A percentile compares a stretch with the other conserved stretches of the same genome.
These are phyloP conservation scores for Mycena kentingensis DNA, from an alignment of 768 basidiomycete genomes.

Conservation along the genomic window DNA sequence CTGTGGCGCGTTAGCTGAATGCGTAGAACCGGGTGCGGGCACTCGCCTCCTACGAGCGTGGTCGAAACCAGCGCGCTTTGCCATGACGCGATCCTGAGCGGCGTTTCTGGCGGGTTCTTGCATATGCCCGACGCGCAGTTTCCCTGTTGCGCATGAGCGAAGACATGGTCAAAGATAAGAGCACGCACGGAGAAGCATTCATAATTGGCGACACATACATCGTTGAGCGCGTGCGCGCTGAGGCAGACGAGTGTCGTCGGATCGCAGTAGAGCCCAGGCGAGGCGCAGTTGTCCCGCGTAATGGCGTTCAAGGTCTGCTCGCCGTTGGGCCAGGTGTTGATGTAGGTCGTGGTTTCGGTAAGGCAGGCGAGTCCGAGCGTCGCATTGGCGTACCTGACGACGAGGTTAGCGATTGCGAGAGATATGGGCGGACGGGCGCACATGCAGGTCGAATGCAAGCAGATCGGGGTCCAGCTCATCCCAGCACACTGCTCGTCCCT, in stretches of 20 bases:
- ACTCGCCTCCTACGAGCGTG: constrained; percentile 43
- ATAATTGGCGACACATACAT: constrained; percentile 49
- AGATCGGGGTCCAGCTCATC: constrained; percentile 49
- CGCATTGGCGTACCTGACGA: constrained; percentile 55
- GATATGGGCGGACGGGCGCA: constrained; percentile 34
- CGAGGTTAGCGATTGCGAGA: not conserved
- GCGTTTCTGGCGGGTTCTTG: constrained; percentile 38
- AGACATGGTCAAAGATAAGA: not conserved
- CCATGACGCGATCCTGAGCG: constrained; percentile 43
- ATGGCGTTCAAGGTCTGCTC: constrained; percentile 50
- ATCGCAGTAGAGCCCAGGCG: constrained; percentile 58
- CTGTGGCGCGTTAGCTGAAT: constrained; percentile 24
- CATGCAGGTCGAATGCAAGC: constrained; percentile 61
- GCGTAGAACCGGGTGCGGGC: not conserved
- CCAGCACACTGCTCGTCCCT: constrained; percentile 61
- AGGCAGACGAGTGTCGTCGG: constrained; percentile 44
- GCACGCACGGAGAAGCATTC: constrained; percentile 53
- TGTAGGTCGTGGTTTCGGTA: constrained; percentile 54
- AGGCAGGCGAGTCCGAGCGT: constrained; percentile 54
- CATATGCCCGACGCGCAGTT: constrained; percentile 37
- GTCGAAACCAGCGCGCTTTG: constrained; percentile 42
- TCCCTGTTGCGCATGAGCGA: no score
- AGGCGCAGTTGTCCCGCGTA: constrained; percentile 60
- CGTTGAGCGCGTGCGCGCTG: constrained; percentile 43
- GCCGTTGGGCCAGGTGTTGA: constrained; percentile 43